phyloP scores from a whole-genome alignment of 495 filamentous ascomycete genomes.

The Daldinia grandis region DNA sequence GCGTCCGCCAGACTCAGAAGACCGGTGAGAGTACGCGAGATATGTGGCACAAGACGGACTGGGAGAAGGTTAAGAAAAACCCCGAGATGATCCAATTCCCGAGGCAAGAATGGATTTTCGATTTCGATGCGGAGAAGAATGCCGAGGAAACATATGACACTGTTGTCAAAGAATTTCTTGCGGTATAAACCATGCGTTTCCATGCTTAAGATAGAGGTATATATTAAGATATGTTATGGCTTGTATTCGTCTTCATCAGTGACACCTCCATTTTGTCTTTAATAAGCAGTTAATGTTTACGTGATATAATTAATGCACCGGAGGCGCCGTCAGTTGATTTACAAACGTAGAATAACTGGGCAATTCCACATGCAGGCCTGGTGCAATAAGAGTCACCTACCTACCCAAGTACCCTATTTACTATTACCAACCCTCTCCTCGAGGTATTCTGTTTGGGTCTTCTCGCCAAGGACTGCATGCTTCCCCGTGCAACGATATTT shows the following conservation, averaged over 20 bases:
- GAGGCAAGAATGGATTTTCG: conserved; percentile 66
- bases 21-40: conserved; percentile 63
- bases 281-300: no score
- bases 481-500: conserved; percentile 53
- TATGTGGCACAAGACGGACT: conserved; percentile 66
- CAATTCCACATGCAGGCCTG: neutral
- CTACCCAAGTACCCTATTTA: conserved; percentile 6
- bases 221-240: no score
- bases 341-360: neutral
- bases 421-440: conserved; percentile 13
- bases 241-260: no score
- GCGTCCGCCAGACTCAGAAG: conserved; percentile 59
- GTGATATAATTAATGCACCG: neutral
- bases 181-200: conserved; percentile 1
- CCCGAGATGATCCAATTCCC: conserved; percentile 63
- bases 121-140: conserved; percentile 63
- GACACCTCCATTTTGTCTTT: no score
- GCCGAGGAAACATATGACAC: conserved; percentile 62
- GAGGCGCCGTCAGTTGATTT: neutral
- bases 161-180: conserved; percentile 42
- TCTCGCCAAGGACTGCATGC: conserved; percentile 33
- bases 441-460: conserved; percentile 28
- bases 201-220: no score
- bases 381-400: neutral
- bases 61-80: conserved; percentile 59